Conservation (phyloP, 2,329 filamentous ascomycete genomes). For the Pyrenophora teres region DNA sequence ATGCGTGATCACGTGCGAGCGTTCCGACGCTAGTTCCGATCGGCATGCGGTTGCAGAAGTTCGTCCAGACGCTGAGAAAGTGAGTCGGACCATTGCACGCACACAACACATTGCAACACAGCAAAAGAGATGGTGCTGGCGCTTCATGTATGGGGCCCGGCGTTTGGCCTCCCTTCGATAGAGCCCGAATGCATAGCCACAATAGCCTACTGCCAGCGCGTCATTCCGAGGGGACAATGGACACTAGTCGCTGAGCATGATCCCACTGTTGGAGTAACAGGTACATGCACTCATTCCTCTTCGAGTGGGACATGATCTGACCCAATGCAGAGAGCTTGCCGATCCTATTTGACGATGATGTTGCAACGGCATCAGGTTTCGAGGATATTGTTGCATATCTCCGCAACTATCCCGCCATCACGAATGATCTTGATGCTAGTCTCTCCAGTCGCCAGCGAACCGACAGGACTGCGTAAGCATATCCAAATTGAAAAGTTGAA, state of each 20-base stretch:
- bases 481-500: too few relatives aligned
- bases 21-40: constrained; percentile 18
- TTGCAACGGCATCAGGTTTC: constrained; percentile 64
- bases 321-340: constrained; percentile 58
- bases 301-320: constrained; percentile 4
- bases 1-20: constrained; percentile 30
- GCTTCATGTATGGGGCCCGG: constrained; percentile 88
- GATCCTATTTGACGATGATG: constrained; percentile 59
- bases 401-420: constrained; percentile 30
- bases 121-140: constrained; percentile 60
- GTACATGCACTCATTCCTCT: constrained; percentile 22
- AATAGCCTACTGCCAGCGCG: constrained; percentile 73
- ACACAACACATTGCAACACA: constrained; percentile 3
- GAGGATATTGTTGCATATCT: constrained; percentile 65
- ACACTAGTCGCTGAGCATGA: constrained; percentile 56
- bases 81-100: neutral
- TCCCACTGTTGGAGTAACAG: constrained; percentile 69
- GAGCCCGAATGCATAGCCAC: constrained; percentile 88
- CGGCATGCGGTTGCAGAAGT: constrained; percentile 9
- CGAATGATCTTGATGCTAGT: constrained; percentile 36
- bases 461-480: constrained; percentile 50
- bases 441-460: constrained; percentile 41
- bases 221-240: constrained; percentile 59
- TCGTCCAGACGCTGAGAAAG: neutral
- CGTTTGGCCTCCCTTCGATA: constrained; percentile 86